These are phyloP conservation scores for Euphorbia celastroides DNA, from an alignment of 441 rosid genomes.

Conservation along the genomic window DNA sequence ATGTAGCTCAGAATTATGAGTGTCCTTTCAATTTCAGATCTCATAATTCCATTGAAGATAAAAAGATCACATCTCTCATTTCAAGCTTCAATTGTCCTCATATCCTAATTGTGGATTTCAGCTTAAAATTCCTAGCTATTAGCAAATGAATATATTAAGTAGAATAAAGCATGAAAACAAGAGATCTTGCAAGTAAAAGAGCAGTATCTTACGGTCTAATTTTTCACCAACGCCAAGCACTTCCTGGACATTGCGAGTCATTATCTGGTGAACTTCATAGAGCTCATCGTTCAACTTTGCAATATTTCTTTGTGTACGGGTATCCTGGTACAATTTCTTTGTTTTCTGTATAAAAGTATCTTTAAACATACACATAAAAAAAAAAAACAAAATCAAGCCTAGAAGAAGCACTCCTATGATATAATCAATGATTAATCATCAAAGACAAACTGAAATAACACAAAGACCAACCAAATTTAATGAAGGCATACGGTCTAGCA, in stretches of 20 bases:
- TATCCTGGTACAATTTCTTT: slow-evolving; percentile 96
- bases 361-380: slow-evolving; percentile 28
- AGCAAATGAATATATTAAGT: neutral
- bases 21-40: too few species aligned
- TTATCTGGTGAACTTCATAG: slow-evolving; percentile 97
- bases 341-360: slow-evolving; percentile 98
- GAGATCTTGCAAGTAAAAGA: neutral
- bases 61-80: too few species aligned
- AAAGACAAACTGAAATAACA: neutral
- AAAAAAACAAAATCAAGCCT: slow-evolving; percentile 25
- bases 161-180: slow-evolving; percentile 1
- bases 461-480: slow-evolving; percentile 75
- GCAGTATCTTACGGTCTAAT: slow-evolving; percentile 77
- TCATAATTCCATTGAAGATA: too few species aligned
- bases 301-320: slow-evolving; percentile 87
- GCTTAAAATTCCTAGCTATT: too few species aligned
- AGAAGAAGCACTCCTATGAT: too few species aligned
- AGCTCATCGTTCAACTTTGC: slow-evolving; percentile 98
- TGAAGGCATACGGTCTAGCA: slow-evolving; percentile 98
- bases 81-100: too few species aligned
- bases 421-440: slow-evolving; percentile 7
- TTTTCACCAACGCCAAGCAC: slow-evolving; percentile 99
- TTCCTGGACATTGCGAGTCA: slow-evolving; percentile 99
- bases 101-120: too few species aligned
- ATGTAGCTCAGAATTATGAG: too few species aligned